Evolutionary conservation across 164 flowering plant species (phyloP).

Genomic region (Piper betle): DNA sequence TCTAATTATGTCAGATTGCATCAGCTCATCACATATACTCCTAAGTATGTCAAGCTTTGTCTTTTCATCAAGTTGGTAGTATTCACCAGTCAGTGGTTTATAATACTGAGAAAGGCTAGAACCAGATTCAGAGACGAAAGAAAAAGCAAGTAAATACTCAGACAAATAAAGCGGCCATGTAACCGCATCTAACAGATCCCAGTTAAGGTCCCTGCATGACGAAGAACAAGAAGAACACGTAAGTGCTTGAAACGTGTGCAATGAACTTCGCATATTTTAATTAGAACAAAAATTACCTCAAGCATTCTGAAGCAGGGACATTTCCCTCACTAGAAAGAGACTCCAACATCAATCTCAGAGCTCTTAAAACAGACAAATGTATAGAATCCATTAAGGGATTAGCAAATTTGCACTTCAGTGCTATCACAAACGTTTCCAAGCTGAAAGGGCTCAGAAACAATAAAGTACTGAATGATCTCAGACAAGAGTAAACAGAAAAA

Average conservation of each 20-base stretch:
- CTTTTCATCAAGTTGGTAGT: conserved; percentile 43
- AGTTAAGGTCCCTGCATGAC: conserved; percentile 61
- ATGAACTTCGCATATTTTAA: neutral
- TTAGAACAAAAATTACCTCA: conserved; percentile 41
- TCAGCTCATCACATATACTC: conserved; percentile 75
- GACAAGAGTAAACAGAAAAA: conserved; percentile 64
- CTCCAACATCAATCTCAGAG: conserved; percentile 64
- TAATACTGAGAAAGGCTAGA: conserved; percentile 24
- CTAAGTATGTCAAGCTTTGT: conserved; percentile 64
- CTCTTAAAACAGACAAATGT: conserved; percentile 64
- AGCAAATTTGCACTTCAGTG: conserved; percentile 40
- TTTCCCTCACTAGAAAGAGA: conserved; percentile 60
- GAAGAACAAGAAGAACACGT: conserved; percentile 1
- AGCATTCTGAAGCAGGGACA: conserved; percentile 52
- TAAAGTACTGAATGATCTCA: conserved; percentile 77
- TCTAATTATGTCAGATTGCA: conserved; percentile 57
- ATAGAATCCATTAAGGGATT: conserved; percentile 58
- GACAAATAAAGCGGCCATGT: conserved; percentile 85
- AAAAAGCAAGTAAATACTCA: conserved; percentile 54
- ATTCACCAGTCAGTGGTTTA: conserved; percentile 46
- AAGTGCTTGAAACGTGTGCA: neutral
- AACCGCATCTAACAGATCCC: conserved; percentile 68
- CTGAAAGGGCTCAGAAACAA: conserved; percentile 84
- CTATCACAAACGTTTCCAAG: conserved; percentile 68
- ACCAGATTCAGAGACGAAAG: conserved; percentile 36